phyloP scores from a whole-genome alignment of 345 rosid species.

The Gossypium stocksii region DNA sequence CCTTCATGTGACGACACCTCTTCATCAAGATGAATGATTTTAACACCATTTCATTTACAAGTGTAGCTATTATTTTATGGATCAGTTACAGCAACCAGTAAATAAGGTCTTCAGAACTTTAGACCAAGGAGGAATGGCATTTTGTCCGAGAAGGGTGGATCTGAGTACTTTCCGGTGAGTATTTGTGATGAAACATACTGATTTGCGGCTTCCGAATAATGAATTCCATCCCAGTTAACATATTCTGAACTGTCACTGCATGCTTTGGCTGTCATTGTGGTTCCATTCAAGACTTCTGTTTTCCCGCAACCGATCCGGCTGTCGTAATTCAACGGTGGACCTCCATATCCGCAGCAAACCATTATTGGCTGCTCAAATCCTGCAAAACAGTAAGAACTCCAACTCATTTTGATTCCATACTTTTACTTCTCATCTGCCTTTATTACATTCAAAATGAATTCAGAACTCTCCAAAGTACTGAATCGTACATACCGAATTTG shows the following conservation, averaged over 20 bases:
- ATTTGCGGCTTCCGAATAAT: constrained; percentile 89
- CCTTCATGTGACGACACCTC: not conserved
- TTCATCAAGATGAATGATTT: not conserved
- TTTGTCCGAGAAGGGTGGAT: constrained; percentile 69
- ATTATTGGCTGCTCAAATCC: constrained; percentile 86
- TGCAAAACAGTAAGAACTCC: constrained; percentile 24
- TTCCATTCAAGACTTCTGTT: constrained; percentile 70
- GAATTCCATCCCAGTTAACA: constrained; percentile 94
- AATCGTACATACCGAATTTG: constrained; percentile 49
- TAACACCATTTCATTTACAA: not conserved
- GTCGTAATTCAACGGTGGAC: constrained; percentile 77
- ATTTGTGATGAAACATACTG: constrained; percentile 62
- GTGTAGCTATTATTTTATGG: not conserved
- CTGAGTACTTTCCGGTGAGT: constrained; percentile 75
- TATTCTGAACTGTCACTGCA: constrained; percentile 76
- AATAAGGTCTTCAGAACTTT: constrained; percentile 45
- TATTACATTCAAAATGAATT: not conserved
- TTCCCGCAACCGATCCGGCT: constrained; percentile 65
- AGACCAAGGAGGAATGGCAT: constrained; percentile 79
- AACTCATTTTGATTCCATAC: not conserved
- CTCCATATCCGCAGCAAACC: constrained; percentile 93
- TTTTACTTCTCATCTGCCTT: too few relatives aligned
- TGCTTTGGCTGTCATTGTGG: constrained; percentile 55
- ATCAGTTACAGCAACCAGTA: constrained; percentile 12
- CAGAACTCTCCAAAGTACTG: not conserved